phyloP scores from a whole-genome alignment of 139 green algal genomes.

The Ostreobium quekettii region DNA sequence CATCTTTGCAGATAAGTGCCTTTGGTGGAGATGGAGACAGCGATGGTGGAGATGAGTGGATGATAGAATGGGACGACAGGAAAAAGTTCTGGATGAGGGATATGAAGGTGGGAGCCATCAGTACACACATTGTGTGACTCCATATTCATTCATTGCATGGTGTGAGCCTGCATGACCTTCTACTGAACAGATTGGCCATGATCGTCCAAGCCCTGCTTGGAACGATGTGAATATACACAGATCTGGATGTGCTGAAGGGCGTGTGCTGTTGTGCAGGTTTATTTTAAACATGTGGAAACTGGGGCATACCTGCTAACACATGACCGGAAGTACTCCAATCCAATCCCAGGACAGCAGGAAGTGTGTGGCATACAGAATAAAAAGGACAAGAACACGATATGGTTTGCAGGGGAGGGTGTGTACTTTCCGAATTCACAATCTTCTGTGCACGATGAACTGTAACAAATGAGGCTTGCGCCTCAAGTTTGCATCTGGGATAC shows the following conservation, averaged over 20 bases:
- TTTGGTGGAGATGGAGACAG: neutral
- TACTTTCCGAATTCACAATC: conserved; percentile 48
- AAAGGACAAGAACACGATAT: conserved; percentile 44
- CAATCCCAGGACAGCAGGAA: conserved; percentile 77
- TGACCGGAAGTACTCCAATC: conserved; percentile 37
- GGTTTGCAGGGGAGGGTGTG: conserved; percentile 71
- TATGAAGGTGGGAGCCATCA: neutral
- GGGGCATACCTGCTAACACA: conserved; percentile 47
- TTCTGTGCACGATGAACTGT: conserved; percentile 7
- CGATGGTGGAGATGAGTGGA: neutral
- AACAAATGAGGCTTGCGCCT: conserved; percentile 1
- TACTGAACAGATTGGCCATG: too few species aligned
- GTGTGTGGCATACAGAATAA: conserved; percentile 40
- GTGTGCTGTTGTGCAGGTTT: conserved; percentile 31
- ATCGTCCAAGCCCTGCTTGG: too few species aligned
- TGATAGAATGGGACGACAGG: neutral
- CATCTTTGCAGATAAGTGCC: neutral
- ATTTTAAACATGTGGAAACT: conserved; percentile 69
- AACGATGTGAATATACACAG: too few species aligned
- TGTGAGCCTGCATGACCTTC: too few species aligned
- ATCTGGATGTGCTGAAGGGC: too few species aligned
- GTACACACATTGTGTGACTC: neutral
- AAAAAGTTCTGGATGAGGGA: neutral
- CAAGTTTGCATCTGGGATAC: neutral
- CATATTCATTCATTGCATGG: too few species aligned